Conservation (phyloP, 805 yeast species). For the Saccharomyces mikatae region DNA sequence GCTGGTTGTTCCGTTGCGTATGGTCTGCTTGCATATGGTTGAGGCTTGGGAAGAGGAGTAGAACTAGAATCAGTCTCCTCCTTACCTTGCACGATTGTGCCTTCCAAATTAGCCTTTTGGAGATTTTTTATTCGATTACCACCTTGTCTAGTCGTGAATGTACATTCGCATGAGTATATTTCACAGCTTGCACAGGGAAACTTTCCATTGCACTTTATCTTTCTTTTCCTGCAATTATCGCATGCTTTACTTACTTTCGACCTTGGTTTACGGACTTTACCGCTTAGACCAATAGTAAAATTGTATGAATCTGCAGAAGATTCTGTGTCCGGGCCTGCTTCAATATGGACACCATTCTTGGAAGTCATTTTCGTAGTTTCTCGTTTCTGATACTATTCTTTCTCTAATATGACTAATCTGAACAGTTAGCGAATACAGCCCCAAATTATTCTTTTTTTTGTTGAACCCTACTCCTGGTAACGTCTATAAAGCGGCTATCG, state of each 20-base stretch:
- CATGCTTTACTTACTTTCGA: conserved; percentile 19
- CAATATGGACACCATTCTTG: neutral
- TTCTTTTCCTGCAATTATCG: conserved; percentile 29
- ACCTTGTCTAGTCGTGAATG: conserved; percentile 6
- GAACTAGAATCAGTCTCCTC: neutral
- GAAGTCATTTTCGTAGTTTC: neutral
- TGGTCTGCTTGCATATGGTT: neutral
- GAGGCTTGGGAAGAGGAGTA: neutral
- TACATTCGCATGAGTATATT: conserved; percentile 26
- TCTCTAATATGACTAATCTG: neutral
- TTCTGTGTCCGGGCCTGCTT: neutral
- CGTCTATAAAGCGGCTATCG: neutral
- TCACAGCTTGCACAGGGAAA: conserved; percentile 28
- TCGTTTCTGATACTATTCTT: neutral
- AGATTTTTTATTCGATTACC: neutral
- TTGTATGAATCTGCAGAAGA: neutral
- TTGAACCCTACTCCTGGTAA: neutral
- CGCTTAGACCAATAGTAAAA: neutral
- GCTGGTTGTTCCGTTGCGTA: neutral
- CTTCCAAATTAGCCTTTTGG: neutral
- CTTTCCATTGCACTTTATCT: conserved; percentile 29
- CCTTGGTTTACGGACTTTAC: conserved; percentile 1
- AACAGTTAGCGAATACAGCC: neutral
- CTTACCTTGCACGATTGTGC: neutral
- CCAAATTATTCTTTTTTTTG: neutral